These are phyloP conservation scores for Talaromyces funiculosus DNA, from an alignment of 2,329 filamentous ascomycete species.

Conservation along the genomic window DNA sequence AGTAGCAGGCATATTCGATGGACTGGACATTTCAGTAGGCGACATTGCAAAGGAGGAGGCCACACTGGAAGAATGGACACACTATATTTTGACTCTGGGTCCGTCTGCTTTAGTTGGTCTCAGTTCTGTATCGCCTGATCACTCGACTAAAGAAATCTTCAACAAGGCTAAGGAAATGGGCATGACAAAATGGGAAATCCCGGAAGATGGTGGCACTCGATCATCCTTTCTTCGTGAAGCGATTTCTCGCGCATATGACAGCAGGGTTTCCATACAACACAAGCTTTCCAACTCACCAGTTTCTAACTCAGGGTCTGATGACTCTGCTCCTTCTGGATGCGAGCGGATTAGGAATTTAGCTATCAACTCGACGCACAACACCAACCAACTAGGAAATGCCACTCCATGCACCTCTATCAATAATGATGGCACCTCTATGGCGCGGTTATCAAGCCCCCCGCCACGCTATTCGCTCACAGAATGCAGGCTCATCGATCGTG, in stretches of 20 bases:
- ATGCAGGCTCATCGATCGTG: constrained; percentile 43
- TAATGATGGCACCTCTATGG: constrained; percentile 13
- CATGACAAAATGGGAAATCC: constrained; percentile 53
- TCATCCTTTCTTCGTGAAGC: constrained; percentile 57
- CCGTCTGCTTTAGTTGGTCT: constrained; percentile 52
- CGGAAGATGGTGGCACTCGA: constrained; percentile 43
- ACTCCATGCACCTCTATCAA: background rate
- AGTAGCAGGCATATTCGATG: constrained; percentile 53
- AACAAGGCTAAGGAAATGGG: constrained; percentile 48
- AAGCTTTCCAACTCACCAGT: background rate
- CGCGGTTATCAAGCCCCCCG: constrained; percentile 11
- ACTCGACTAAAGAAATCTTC: constrained; percentile 44
- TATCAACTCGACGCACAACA: background rate
- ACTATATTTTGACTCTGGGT: constrained; percentile 55
- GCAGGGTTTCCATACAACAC: constrained; percentile 20
- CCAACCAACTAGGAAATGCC: background rate
- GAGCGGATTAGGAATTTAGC: background rate
- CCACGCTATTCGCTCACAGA: constrained; percentile 12
- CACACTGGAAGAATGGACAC: constrained; percentile 58
- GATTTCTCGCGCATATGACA: constrained; percentile 55
- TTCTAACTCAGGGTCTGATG: constrained; percentile 13
- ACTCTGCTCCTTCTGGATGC: background rate
- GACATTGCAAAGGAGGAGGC: constrained; percentile 43
- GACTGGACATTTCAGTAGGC: constrained; percentile 43
- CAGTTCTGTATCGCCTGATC: constrained; percentile 36